Percentiles rank a stretch among this genome's conserved stretches.
Evolutionary conservation across 352 stramenopile species (phyloP).

Genomic region (Phytophthora agathidicida): DNA sequence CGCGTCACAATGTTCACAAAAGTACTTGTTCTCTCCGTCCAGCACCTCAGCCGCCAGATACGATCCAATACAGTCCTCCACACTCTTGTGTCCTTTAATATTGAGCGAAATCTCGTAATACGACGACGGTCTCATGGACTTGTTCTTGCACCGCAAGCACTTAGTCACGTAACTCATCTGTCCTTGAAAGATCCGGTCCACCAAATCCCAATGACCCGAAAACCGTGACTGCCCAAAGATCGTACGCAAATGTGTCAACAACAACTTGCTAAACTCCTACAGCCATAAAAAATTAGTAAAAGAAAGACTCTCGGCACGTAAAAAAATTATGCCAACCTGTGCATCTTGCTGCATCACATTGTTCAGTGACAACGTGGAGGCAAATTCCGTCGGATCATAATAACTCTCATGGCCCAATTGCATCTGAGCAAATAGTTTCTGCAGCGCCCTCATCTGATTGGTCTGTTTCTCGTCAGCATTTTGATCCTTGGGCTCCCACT

Average conservation of each 20-base stretch:
- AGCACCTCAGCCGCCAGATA: slow-evolving; percentile 79
- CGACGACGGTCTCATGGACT: slow-evolving; percentile 65
- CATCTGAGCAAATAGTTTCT: slow-evolving; percentile 87
- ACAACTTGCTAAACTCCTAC: slow-evolving; percentile 90
- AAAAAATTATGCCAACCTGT: slow-evolving; percentile 49
- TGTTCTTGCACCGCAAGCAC: slow-evolving; percentile 73
- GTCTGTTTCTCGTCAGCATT: slow-evolving; percentile 53
- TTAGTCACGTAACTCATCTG: slow-evolving; percentile 88
- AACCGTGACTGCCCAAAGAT: slow-evolving; percentile 78
- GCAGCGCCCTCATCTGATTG: slow-evolving; percentile 78
- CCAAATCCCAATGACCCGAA: slow-evolving; percentile 58
- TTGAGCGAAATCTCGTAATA: slow-evolving; percentile 91
- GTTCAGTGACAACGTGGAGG: slow-evolving; percentile 78
- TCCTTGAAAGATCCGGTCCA: slow-evolving; percentile 82
- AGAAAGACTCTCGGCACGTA: background rate
- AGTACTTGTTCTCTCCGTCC: slow-evolving; percentile 89
- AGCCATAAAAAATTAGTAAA: slow-evolving; percentile 8
- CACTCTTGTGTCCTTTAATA: slow-evolving; percentile 81
- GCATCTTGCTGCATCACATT: slow-evolving; percentile 88
- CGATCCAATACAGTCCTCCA: slow-evolving; percentile 73
- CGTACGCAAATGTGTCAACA: slow-evolving; percentile 76
- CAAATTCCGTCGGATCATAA: slow-evolving; percentile 84
- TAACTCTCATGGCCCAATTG: slow-evolving; percentile 73
- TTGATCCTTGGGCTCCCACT: slow-evolving; percentile 74
- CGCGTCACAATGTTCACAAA: slow-evolving; percentile 72